Evolutionary conservation across 306 rosid species (phyloP), one percentile per base, ranked within the genome.

Genomic region (Cajanus cajan): DNA sequence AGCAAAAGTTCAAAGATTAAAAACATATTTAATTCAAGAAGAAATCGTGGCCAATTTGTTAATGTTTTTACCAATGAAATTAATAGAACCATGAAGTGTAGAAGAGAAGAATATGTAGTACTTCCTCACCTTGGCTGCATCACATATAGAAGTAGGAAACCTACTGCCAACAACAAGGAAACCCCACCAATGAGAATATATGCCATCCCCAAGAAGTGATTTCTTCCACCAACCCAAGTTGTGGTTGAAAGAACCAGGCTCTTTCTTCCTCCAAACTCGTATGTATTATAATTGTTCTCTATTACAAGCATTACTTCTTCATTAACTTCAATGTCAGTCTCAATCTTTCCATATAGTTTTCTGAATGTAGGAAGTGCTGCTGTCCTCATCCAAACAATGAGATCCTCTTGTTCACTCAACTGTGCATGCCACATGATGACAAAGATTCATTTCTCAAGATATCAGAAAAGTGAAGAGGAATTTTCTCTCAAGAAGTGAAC

Each of bases 321-420:
- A 71, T 87, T 79, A 45, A 83, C 96, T 75, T 89, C 87, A 50
- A 94, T 85, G 79, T 94, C 97, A 68, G 75, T 69, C 47, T 92
- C 94, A 62, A 94, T 86, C 89, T 77, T 92, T 41, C 98, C 98
- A 67, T 94, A 92, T 6, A 94, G 79, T 76, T 94, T 94, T 86
- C 97, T 86, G 86, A 94, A 94, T 11, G 88, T 87, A 15, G 98
- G 91, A 51, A 94, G 43, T 28, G 98, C 96, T 14, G 97, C 96
- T 11, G 93, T 89, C 74, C 97, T 70, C 98, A 94, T 94, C 98
- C 98, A 94, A 73, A 94, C 98, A 34, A 94, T 94, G 54, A 94
- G 93, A 84, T 94, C 98, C 79, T 81, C 94, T 88, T 94, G 98
- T 74, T 89, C 77, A 71, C 93, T 94, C 85, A 94, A 71, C 96